phyloP scores from a whole-genome alignment of 495 filamentous ascomycete species.

The Neurospora sp. region DNA sequence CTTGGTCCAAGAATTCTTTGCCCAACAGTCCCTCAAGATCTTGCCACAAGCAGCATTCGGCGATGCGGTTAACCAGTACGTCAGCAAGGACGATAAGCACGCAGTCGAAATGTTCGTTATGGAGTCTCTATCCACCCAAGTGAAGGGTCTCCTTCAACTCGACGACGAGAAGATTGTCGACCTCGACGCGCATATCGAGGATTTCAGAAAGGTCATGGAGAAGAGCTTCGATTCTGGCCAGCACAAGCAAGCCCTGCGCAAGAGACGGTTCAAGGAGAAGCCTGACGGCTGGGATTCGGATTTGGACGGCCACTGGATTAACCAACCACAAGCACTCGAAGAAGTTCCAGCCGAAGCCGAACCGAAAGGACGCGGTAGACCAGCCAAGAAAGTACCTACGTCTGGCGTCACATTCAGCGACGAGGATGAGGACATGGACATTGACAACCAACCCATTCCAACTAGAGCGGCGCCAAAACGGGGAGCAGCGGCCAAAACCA shows the following conservation, averaged over 20 bases:
- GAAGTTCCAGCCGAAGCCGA: slow-evolving; percentile 30
- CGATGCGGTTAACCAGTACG: slow-evolving; percentile 86
- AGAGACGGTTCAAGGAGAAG: slow-evolving; percentile 54
- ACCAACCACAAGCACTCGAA: slow-evolving; percentile 60
- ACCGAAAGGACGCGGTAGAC: slow-evolving; percentile 26
- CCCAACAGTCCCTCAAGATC: slow-evolving; percentile 76
- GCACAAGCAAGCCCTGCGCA: slow-evolving; percentile 44
- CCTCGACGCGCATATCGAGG: slow-evolving; percentile 60
- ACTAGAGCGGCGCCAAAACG: slow-evolving; percentile 23
- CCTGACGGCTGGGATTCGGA: slow-evolving; percentile 83
- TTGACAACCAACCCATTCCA: slow-evolving; percentile 18
- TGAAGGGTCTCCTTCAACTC: slow-evolving; percentile 62
- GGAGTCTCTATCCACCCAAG: slow-evolving; percentile 63
- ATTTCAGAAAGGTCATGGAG: slow-evolving; percentile 59
- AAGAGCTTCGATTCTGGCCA: slow-evolving; percentile 58
- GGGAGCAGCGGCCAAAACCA: slow-evolving; percentile 26
- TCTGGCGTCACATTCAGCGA: slow-evolving; percentile 10
- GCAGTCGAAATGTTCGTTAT: slow-evolving; percentile 84
- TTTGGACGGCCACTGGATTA: slow-evolving; percentile 73
- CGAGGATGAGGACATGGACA: slow-evolving; percentile 32
- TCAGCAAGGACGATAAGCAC: slow-evolving; percentile 91
- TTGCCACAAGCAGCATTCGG: slow-evolving; percentile 84
- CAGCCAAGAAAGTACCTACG: not conserved
- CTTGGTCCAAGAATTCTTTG: slow-evolving; percentile 75
- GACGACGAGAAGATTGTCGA: slow-evolving; percentile 51